phyloP scores from a whole-genome alignment of 331 rosid species.

The Rhamnella rubrinervis region DNA sequence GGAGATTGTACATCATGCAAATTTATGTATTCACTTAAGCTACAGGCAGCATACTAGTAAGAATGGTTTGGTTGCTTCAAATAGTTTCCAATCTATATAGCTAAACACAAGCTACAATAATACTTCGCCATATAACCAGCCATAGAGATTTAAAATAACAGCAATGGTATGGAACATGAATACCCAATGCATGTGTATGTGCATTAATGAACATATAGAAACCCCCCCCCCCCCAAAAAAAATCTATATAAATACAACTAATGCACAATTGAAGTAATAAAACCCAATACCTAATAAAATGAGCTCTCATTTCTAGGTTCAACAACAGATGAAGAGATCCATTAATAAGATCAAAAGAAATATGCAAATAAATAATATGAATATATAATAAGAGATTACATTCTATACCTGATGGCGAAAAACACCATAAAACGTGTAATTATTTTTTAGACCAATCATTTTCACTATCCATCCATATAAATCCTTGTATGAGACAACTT shows the following conservation, averaged over 20 bases:
- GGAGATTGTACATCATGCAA: too few species aligned
- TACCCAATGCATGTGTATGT: neutral
- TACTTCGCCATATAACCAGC: neutral
- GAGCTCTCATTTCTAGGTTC: neutral
- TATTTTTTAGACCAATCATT: slow-evolving; percentile 78
- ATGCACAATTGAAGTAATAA: neutral
- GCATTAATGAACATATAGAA: neutral
- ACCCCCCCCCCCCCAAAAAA: too few species aligned
- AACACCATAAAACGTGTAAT: slow-evolving; percentile 96
- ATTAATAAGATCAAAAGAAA: neutral
- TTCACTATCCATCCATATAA: slow-evolving; percentile 90
- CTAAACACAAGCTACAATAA: neutral
- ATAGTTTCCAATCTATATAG: neutral
- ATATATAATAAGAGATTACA: neutral
- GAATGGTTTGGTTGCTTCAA: neutral
- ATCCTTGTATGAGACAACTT: slow-evolving; percentile 83
- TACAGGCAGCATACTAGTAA: neutral
- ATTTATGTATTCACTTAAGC: neutral
- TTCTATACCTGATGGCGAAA: slow-evolving; percentile 74
- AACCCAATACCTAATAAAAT: neutral
- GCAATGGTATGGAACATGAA: neutral
- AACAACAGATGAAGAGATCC: neutral
- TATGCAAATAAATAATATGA: neutral
- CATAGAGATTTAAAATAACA: neutral
- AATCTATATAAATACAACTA: neutral